Conservation (phyloP, 2,329 filamentous ascomycete genomes). For the Sordariomycetes sp. region DNA sequence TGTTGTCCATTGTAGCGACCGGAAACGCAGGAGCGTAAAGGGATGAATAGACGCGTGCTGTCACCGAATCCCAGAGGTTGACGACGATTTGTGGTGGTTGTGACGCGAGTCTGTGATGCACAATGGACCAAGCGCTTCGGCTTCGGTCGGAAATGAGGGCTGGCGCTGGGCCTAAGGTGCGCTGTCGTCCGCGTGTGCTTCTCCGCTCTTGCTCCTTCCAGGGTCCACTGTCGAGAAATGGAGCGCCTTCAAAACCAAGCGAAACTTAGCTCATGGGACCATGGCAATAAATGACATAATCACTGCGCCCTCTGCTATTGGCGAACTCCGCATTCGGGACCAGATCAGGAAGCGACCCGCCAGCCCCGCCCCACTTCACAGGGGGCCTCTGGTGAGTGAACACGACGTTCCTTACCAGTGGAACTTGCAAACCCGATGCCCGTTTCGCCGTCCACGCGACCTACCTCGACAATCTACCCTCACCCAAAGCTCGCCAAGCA, state of each 20-base stretch:
- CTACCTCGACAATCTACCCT: not conserved
- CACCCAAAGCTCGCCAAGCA: not conserved
- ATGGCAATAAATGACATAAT: no score
- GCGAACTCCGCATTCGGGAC: not conserved
- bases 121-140: no score
- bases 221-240: no score
- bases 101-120: no score
- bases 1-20: conserved; percentile 15
- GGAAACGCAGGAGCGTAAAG: not conserved
- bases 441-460: not conserved
- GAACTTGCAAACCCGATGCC: not conserved
- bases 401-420: not conserved
- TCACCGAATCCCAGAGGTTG: not conserved
- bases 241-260: no score
- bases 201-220: no score
- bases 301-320: not conserved
- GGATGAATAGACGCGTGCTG: not conserved
- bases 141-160: no score
- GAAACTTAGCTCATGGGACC: no score
- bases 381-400: not conserved
- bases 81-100: not conserved
- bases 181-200: no score
- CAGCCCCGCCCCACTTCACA: not conserved
- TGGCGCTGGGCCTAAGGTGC: no score
- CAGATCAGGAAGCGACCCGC: not conserved